phyloP scores from a whole-genome alignment of 148 eudicot species.

The Fagopyrum homotropicum region DNA sequence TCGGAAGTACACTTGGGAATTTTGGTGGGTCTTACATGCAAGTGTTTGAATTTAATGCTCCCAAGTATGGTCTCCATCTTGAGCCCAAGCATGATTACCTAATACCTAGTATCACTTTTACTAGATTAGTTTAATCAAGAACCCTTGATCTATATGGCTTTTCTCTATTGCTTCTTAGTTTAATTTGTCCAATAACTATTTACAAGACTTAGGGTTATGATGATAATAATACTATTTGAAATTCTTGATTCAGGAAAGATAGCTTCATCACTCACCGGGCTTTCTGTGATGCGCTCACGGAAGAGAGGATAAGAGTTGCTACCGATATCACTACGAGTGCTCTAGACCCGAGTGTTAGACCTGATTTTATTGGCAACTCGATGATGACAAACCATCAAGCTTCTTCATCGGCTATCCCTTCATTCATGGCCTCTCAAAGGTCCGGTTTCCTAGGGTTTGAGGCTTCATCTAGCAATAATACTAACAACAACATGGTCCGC shows the following conservation, averaged over 20 bases:
- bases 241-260: slow-evolving; percentile 37
- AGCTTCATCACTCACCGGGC: slow-evolving; percentile 64
- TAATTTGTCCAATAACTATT: background rate
- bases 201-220: background rate
- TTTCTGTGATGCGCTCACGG: slow-evolving; percentile 51
- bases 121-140: background rate
- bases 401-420: background rate
- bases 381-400: slow-evolving; percentile 3
- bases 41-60: slow-evolving; percentile 9
- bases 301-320: slow-evolving; percentile 41
- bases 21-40: background rate
- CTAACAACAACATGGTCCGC: slow-evolving; percentile 6
- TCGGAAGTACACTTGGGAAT: background rate
- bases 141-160: background rate
- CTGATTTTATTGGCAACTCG: background rate
- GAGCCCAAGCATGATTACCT: background rate
- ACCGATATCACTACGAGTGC: slow-evolving; percentile 22
- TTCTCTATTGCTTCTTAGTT: background rate
- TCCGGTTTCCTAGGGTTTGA: background rate
- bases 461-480: background rate
- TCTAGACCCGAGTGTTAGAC: slow-evolving; percentile 23
- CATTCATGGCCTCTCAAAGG: slow-evolving; percentile 8
- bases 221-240: background rate
- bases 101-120: background rate
- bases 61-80: background rate